Evolutionary conservation across 208 protist genomes (phyloP), one percentile per base, ranked within the genome.

Genomic region (Acanthamoeba castellanii): DNA sequence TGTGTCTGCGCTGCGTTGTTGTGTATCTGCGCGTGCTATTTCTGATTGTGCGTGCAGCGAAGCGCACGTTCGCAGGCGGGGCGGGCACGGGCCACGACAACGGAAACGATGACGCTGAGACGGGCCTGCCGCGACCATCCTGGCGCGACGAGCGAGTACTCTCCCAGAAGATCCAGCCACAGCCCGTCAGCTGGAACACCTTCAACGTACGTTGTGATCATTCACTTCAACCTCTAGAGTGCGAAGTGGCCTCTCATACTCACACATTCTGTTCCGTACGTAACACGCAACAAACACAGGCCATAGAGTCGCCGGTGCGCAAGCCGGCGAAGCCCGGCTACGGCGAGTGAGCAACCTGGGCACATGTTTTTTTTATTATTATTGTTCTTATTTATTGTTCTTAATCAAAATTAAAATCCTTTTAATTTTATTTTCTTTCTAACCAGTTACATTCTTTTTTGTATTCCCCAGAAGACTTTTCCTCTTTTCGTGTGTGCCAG

Each of bases 131-230:
- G 66, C 37, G 32, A 72, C 57, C 85, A 47, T 72, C 52, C 22
- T 64, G 61, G 85, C 85, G 61, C 8, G 34, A 70, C n/a, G 55
- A 91, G 20, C 32, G 50, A 20, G 11, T 74, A 7, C 18, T 27
- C 18, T 91, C 52, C 30, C 85, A 91, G 42, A 91, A 45, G 85
- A 45, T 74, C 8, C 85, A 66, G 37, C 52, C 5, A n/a, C 25
- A 91, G 85, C 34, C 78, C 25, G 78, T 85, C 47, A 59, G 27
- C 30, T 85, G 78, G 78, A 59, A 85, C 78, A 85, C 78, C 25
- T 85, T 85, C 85, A 70, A 42, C 52, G 61, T 74, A 91, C 82
- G 55, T 89, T n/a, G n/a, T n/a, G n/a, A n/a, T n/a, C n/a, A n/a
- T n/a, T n/a, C n/a, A n/a, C n/a, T n/a, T n/a, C n/a, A n/a, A n/a